Evolutionary conservation across 2,329 filamentous ascomycete species (phyloP).

Genomic region (Clonostachys chloroleuca): DNA sequence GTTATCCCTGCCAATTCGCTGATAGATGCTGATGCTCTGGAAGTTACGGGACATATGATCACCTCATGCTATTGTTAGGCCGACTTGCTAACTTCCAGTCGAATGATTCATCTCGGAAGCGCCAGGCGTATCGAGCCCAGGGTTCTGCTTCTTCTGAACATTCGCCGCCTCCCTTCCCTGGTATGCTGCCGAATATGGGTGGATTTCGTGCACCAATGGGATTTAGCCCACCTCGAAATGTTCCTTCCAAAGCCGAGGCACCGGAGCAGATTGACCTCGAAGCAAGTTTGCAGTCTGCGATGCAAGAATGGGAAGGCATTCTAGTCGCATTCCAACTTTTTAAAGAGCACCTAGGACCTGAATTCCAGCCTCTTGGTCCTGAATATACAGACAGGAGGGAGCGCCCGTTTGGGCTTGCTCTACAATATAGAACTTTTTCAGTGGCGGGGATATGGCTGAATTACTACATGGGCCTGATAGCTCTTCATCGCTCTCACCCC

Average conservation of each 20-base stretch:
- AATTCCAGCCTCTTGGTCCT: conserved; percentile 70
- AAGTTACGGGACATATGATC: conserved; percentile 85
- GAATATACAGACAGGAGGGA: conserved; percentile 59
- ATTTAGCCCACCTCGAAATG: conserved; percentile 44
- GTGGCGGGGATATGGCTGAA: conserved; percentile 85
- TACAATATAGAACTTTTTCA: conserved; percentile 82
- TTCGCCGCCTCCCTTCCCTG: conserved; percentile 40
- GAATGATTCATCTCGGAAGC: conserved; percentile 74
- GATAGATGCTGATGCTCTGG: conserved; percentile 5
- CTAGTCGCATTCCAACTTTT: conserved; percentile 66
- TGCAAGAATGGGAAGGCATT: conserved; percentile 76
- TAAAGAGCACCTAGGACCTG: conserved; percentile 59
- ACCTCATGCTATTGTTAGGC: conserved; percentile 76
- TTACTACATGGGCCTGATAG: conserved; percentile 79
- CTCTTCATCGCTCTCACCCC: conserved; percentile 79
- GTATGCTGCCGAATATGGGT: conserved; percentile 49
- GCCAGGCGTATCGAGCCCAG: conserved; percentile 45
- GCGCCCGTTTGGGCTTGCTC: conserved; percentile 75
- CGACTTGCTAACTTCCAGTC: conserved; percentile 75
- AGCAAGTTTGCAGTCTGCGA: conserved; percentile 61
- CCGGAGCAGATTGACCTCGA: conserved; percentile 56
- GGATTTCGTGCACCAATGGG: conserved; percentile 47
- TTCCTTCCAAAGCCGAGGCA: conserved; percentile 34
- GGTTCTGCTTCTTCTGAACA: conserved; percentile 17
- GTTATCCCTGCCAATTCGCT: conserved; percentile 8